Conservation (phyloP, 208 protist genomes). For the Acanthamoeba lenticulata region DNA sequence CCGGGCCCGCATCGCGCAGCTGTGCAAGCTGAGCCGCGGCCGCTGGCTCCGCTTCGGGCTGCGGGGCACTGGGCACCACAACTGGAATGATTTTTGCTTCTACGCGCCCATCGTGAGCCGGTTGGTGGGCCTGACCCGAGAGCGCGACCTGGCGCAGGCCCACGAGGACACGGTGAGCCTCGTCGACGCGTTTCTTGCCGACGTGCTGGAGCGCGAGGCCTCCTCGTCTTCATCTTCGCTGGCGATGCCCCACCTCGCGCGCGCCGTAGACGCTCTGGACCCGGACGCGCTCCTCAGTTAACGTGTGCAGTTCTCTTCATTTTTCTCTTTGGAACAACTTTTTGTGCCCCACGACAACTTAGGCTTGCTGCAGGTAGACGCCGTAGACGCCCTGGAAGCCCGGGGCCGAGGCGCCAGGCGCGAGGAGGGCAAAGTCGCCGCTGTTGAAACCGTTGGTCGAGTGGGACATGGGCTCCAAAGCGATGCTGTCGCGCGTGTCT, state of each 20-base stretch:
- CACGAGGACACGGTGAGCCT: slow-evolving; percentile 14
- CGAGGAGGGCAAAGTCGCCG: not conserved
- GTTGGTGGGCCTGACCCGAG: not conserved
- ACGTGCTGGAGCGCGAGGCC: too few species aligned
- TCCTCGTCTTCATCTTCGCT: too few species aligned
- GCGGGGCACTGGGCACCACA: slow-evolving; percentile 37
- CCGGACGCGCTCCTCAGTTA: too few species aligned
- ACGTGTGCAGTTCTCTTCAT: too few species aligned
- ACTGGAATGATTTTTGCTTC: slow-evolving; percentile 58
- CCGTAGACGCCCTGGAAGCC: not conserved
- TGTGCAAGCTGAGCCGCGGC: not conserved
- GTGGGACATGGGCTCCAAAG: slow-evolving; percentile 27
- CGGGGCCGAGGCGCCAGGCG: not conserved
- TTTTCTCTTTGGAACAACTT: too few species aligned
- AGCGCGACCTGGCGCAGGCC: not conserved
- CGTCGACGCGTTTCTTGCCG: not conserved
- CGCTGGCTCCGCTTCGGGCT: slow-evolving; percentile 18
- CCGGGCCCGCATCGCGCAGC: not conserved
- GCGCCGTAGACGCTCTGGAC: too few species aligned
- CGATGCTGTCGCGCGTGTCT: slow-evolving; percentile 1
- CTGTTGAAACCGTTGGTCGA: slow-evolving; percentile 48
- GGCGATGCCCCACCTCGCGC: too few species aligned
- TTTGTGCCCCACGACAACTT: too few species aligned
- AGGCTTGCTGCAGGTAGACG: not conserved
- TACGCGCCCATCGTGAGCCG: slow-evolving; percentile 48